phyloP scores from a whole-genome alignment of 2,329 filamentous ascomycete species.

The Penicillium thymicola region DNA sequence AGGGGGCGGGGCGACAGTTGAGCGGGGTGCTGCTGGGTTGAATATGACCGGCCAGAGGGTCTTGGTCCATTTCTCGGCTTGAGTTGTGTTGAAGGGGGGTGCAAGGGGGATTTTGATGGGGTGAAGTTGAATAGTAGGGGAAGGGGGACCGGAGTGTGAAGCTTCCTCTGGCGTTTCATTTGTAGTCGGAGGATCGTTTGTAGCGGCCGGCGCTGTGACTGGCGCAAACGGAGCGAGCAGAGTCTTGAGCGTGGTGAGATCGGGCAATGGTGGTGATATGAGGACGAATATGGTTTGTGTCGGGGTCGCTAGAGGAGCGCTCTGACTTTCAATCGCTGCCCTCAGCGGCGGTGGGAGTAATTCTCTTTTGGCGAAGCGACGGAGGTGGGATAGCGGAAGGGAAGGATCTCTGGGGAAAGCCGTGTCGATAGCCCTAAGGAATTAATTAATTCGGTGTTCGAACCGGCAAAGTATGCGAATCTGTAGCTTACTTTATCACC shows the following conservation, averaged over 20 bases:
- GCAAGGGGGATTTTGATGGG: constrained; percentile 39
- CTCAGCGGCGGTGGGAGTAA: constrained; percentile 33
- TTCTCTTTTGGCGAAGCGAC: constrained; percentile 40
- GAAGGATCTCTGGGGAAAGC: constrained; percentile 35
- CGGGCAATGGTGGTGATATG: constrained; percentile 41
- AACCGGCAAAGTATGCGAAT: neutral
- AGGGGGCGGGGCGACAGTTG: constrained; percentile 42
- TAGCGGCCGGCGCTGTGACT: constrained; percentile 9
- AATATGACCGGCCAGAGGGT: constrained; percentile 44
- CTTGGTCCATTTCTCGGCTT: constrained; percentile 43
- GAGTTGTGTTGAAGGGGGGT: constrained; percentile 39
- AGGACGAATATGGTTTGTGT: constrained; percentile 41
- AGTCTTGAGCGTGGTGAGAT: constrained; percentile 30
- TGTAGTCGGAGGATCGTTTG: neutral
- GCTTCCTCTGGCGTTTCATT: neutral
- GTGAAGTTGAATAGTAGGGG: constrained; percentile 26
- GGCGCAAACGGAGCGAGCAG: constrained; percentile 40
- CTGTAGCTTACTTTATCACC: constrained; percentile 40
- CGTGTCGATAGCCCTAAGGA: constrained; percentile 37
- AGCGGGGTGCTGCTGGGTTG: constrained; percentile 45
- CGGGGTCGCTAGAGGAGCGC: constrained; percentile 4
- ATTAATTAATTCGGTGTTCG: neutral
- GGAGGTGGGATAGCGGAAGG: constrained; percentile 37
- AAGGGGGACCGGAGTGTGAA: constrained; percentile 1
- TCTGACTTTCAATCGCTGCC: constrained; percentile 18